Evolutionary conservation across 2,329 filamentous ascomycete species (phyloP), one percentile per base, ranked within the genome.

Genomic region (Lachnellula arida): DNA sequence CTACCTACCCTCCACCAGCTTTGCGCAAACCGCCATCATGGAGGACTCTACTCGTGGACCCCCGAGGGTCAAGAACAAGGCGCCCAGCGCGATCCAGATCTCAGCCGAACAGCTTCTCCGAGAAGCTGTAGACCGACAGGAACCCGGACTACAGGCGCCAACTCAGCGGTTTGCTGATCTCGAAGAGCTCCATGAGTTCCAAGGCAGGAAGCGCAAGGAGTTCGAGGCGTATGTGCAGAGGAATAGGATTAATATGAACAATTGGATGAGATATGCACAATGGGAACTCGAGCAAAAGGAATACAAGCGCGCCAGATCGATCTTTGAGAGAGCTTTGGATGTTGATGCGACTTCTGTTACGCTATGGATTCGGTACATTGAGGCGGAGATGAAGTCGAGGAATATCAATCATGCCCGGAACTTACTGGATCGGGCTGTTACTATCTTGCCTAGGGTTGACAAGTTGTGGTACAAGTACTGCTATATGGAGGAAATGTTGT

Each of bases 391-490:
- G 88, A 95, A 95, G 75, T 87, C 80, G 60, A 80, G 92, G 63
- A 96, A 96, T 71, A 97, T 99, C 78, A 96, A 96, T 71, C 93
- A 97, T 79, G 92, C 94, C 35, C 81, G 94, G 56, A 99, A 99
- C 71, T 75, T 99, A 51, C 82, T 99, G 51, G 94, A 99, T 71
- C 87, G 94, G 54, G 92, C 94, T n/a, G 90, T 97, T 52, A 91
- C 91, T 0, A 89, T 95, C 54, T 77, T 97, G 40, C 94, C 94
- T 5, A 81, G 94, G 55, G 84, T 97, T 42, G 91, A 97, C 71
- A 97, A 97, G 78, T 77, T 99, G 35, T 99, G 94, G 94, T 99
- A 96, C 78, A 97, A 97, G 72, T 99, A 97, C 77, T 91, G 96
- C 25, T 96, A 96, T 72, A 95, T 96, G 88, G 93, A 97, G 76